Conservation (phyloP, 345 rosid species). For the sweet orange (Citrus sinensis) region DVS_A1.0 CM039168.1:6918001-6918500, state of each 20-base stretch:
- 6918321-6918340: constrained; percentile 34
- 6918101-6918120: not conserved
- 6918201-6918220: constrained; percentile 84
- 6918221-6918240: constrained; percentile 81
- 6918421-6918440: constrained; percentile 87
- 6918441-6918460: constrained; percentile 91
- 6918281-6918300: constrained; percentile 93
- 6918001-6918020: not conserved
- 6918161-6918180: constrained; percentile 86
- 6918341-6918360: not conserved
- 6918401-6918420: constrained; percentile 41
- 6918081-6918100: not conserved
- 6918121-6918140: not conserved
- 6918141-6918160: constrained; percentile 65
- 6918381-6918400: not conserved
- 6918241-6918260: constrained; percentile 92
- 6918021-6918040: not conserved
- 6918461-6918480: constrained; percentile 92
- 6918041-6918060: not conserved
- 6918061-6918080: not conserved
- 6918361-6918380: not conserved
- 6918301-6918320: constrained; percentile 97
- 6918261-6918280: constrained; percentile 84
- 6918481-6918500: constrained; percentile 83
- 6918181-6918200: constrained; percentile 91